Evolutionary conservation across 306 rosid species (phyloP), one percentile per base, ranked within the genome.

Genomic region (Potentilla sterilis): DNA sequence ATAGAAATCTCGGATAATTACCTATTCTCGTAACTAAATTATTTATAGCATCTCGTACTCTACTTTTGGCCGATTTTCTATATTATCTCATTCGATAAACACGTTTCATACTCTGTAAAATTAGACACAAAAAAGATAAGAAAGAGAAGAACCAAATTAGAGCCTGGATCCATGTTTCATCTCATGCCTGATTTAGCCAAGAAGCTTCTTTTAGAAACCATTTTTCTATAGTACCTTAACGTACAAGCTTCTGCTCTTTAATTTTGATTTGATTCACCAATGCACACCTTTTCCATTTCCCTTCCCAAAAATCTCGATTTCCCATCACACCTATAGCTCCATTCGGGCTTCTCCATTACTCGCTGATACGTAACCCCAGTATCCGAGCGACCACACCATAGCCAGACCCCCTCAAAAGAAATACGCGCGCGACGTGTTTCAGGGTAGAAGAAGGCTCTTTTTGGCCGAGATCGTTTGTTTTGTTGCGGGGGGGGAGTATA

Each of bases 371-470:
- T 18, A 67, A 10, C 70, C n/a, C 3, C 1, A 13, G 22, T 40
- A 64, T 9, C 69, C 35, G 46, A 64, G 22, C 24, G 1, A 61
- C 12, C 70, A 77, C 82, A 81, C 82, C 61, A 9, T 22, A 70
- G 63, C 28, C 12, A 63, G 64, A 35, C 72, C 54, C 54, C 61
- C 16, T 15, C 28, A 12, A 10, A 21, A 18, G 34, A 19, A 77
- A 41, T 73, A 48, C 58, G 55, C 78, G 79, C 59, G 75, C 83
- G 70, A 83, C 70, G 77, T 41, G 71, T 46, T 74, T 38, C 18
- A 76, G 70, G 69, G n/a, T n/a, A n/a, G 22, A 38, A 49, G 34
- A 18, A 41, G 4, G 40, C 21, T 2, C 44, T 18, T 43, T 74
- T 18, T 59, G 69, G 32, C 65, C 21, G 38, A 58, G 68, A 2